These are phyloP conservation scores for Acaromyces ingoldii DNA, from an alignment of 1,284 basidiomycete species.

Conservation along the genomic window DNA sequence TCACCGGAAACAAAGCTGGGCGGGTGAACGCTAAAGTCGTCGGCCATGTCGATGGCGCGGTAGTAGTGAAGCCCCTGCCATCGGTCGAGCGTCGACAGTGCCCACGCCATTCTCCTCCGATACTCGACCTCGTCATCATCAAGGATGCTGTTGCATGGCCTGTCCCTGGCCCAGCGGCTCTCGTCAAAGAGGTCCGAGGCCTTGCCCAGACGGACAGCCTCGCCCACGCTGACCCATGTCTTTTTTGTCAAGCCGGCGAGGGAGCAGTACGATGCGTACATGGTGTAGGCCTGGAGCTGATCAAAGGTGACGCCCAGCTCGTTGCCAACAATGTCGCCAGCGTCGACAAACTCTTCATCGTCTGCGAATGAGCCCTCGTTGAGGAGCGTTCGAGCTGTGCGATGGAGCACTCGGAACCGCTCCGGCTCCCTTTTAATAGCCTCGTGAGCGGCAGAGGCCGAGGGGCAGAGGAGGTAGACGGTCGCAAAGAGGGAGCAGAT, in stretches of 20 bases:
- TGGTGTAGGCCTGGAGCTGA: slow-evolving; percentile 2
- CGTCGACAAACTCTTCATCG: not conserved
- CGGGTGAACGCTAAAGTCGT: too few species aligned
- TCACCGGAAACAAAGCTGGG: too few species aligned
- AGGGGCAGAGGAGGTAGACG: not conserved
- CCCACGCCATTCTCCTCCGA: not conserved
- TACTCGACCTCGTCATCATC: not conserved
- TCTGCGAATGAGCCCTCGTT: not conserved
- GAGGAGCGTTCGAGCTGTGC: not conserved
- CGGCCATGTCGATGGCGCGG: too few species aligned
- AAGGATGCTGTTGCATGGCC: too few species aligned
- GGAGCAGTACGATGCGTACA: not conserved
- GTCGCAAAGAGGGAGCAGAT: not conserved
- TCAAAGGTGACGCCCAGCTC: too few species aligned
- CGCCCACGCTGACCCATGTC: not conserved
- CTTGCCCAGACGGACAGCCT: not conserved
- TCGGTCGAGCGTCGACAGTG: not conserved
- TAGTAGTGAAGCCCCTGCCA: too few species aligned
- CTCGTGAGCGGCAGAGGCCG: not conserved
- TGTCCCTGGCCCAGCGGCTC: not conserved
- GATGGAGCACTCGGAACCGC: too few species aligned
- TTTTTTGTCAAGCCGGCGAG: not conserved
- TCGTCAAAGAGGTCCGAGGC: not conserved
- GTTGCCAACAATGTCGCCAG: too few species aligned
- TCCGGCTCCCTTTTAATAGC: too few species aligned